Base-by-base conservation (phyloP, 352 stramenopile species). In the Lagenidium sp. region DNA sequence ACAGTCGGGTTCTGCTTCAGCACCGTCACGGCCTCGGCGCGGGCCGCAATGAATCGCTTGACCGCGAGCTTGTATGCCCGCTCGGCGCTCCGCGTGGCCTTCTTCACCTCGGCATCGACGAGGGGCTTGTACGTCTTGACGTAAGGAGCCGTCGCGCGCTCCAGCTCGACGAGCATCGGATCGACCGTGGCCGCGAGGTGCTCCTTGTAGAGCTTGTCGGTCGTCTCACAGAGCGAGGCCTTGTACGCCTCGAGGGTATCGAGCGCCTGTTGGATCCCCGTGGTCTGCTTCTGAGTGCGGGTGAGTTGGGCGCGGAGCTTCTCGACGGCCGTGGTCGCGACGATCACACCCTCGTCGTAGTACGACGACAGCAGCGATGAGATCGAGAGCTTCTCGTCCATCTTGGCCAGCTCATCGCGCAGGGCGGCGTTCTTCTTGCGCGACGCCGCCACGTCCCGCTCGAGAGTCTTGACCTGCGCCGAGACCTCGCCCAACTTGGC, bases 331-430 rank as follows among this genome's bases (percentile, higher is more conserved):
- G 64, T 55, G 22, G 62, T 52, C 4, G 68, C 68, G 23, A 85
- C 43, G 15, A 78, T 53, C 38, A 85, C 62, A n/a, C 74, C 68
- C 46, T 85, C 72, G 55, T 90, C 78, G 31, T 86, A 90, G 55
- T 90, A 90, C 26, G 65, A 69, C 40, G 74, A 86, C 36, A 90
- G 57, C 57, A 90, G 48, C 32, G 74, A 55, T 1, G 70, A 65
- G 42, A 90, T 62, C 11, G 69, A 65, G 32, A 90, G 62, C 44
- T 87, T 75, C 25, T 73, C 57, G 44, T 70, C 76, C 41, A 65
- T 48, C 19, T 72, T 61, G 29, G 64, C 57, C 4, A 90, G 44
- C 46, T 85, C 67, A 6, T 68, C 55, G 6, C 58, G 50, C 48
- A 90, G 50, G 35, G 60, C 61, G 21, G 75, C 65, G 55, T 86